These are phyloP conservation scores for Pichia inconspicua DNA, from an alignment of 1,139 yeast genomes.

Conservation along the genomic window DNA sequence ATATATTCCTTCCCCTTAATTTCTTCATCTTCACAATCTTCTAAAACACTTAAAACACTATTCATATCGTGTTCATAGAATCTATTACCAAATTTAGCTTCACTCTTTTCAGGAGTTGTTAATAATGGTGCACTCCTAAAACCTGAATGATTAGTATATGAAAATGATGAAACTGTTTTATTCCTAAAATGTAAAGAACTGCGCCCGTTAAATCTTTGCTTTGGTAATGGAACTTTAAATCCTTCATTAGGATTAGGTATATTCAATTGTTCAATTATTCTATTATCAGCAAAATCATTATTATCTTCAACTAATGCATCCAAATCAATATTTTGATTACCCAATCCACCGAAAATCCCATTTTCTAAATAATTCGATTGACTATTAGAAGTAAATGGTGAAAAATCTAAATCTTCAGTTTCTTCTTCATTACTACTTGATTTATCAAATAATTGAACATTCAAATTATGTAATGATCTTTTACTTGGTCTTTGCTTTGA, in stretches of 20 bases:
- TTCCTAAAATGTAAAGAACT: constrained; percentile 20
- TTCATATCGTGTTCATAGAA: constrained; percentile 4
- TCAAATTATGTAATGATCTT: constrained; percentile 2
- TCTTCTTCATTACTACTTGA: constrained; percentile 3
- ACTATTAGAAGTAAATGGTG: constrained; percentile 2
- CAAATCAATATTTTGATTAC: constrained; percentile 17
- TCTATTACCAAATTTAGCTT: constrained; percentile 7
- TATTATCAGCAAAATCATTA: neutral
- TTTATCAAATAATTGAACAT: neutral
- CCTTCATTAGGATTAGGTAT: constrained; percentile 3
- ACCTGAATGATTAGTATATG: constrained; percentile 6
- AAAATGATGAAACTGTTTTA: constrained; percentile 22
- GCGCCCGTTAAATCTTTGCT: constrained; percentile 19
- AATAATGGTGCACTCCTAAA: constrained; percentile 10
- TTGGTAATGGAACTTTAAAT: constrained; percentile 11
- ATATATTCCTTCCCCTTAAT: constrained; percentile 1
- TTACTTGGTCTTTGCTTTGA: constrained; percentile 7
- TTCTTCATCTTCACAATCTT: constrained; percentile 3
- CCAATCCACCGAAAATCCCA: constrained; percentile 16
- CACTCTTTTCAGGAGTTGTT: constrained; percentile 10
- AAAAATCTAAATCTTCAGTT: neutral
- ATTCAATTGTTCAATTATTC: neutral
- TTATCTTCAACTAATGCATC: constrained; percentile 18
- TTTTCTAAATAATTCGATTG: neutral
- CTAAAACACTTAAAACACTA: constrained; percentile 7